Evolutionary conservation across 139 green algal genomes (phyloP).

Genomic region (Chlorella sp.): DNA sequence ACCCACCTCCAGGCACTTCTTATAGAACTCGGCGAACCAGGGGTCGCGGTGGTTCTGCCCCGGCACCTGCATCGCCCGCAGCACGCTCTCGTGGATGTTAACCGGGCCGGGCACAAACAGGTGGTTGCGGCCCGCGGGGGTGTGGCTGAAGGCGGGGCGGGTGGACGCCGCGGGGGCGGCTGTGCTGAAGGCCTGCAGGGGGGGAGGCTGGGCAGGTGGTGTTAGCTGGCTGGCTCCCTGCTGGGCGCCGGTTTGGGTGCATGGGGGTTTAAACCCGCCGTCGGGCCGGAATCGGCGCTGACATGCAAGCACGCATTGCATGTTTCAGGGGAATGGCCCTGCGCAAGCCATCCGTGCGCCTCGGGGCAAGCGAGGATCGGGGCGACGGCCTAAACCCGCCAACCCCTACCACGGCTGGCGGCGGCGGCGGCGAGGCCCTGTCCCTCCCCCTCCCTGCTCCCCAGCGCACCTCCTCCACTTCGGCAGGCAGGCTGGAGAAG

Average conservation of each 20-base stretch:
- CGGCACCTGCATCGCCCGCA: constrained; percentile 87
- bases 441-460: too few species aligned
- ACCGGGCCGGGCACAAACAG: constrained; percentile 95
- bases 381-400: too few species aligned
- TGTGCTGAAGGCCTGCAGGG: constrained; percentile 9
- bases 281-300: too few species aligned
- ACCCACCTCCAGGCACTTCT: constrained; percentile 67
- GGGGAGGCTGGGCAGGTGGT: not conserved
- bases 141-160: constrained; percentile 69
- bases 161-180: not conserved
- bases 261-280: too few species aligned
- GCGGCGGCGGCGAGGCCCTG: too few species aligned
- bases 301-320: too few species aligned
- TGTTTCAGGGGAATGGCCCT: too few species aligned
- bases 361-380: too few species aligned
- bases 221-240: not conserved
- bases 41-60: constrained; percentile 94
- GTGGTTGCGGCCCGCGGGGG: constrained; percentile 89
- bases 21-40: constrained; percentile 91
- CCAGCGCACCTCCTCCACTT: constrained; percentile 10
- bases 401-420: too few species aligned
- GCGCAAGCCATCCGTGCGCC: too few species aligned
- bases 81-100: constrained; percentile 95
- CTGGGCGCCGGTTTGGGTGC: too few species aligned
- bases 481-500: constrained; percentile 25